phyloP scores from a whole-genome alignment of 1,284 basidiomycete genomes.

The Irpex sp. region DNA sequence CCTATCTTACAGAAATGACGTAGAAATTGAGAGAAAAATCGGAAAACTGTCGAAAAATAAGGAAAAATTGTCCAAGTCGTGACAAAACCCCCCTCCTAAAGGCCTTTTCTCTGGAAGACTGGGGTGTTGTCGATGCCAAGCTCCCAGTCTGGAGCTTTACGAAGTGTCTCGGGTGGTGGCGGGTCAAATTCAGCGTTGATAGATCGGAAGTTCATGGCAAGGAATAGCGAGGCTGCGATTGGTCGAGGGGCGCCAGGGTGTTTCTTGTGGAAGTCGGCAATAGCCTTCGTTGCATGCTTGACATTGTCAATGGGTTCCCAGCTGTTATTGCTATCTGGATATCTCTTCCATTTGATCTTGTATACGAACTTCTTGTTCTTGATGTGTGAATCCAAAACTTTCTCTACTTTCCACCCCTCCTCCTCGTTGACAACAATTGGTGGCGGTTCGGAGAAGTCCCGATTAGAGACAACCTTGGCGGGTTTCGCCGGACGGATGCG shows the following conservation, averaged over 20 bases:
- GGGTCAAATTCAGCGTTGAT: not conserved
- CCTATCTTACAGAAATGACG: no score
- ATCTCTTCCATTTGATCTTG: constrained; percentile 10
- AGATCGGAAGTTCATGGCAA: not conserved
- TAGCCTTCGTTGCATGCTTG: not conserved
- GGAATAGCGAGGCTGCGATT: not conserved
- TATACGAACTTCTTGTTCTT: not conserved
- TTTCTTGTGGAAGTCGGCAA: not conserved
- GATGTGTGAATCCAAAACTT: not conserved
- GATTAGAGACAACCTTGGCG: not conserved
- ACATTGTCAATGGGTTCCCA: constrained; percentile 5
- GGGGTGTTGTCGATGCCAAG: not conserved
- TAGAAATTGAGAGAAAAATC: no score
- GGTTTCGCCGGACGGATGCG: not conserved
- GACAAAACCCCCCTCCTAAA: not conserved
- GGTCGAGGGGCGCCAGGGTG: not conserved
- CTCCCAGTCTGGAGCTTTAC: not conserved
- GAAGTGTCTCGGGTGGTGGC: not conserved
- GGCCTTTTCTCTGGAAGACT: not conserved
- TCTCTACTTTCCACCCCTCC: constrained; percentile 1
- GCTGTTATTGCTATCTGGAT: constrained; percentile 2
- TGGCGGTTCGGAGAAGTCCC: not conserved
- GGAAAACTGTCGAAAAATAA: not conserved
- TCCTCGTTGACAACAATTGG: not conserved
- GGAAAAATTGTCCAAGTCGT: not conserved